Base-by-base conservation (phyloP, 306 rosid genomes). In the Prinsepia uniflora region DNA sequence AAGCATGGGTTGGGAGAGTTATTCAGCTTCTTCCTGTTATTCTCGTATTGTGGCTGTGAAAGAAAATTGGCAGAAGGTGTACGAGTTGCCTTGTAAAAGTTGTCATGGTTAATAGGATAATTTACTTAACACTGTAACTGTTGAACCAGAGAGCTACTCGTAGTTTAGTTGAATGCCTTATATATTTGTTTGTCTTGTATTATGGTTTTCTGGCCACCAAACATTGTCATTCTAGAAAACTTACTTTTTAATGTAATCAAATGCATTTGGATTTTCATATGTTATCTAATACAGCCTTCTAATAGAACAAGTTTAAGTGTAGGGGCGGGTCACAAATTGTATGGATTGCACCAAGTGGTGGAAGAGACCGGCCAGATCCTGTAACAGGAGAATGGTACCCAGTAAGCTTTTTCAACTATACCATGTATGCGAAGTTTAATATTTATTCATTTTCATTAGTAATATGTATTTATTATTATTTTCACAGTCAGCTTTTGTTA, bases 271-370 rank as follows among this genome's bases (percentile, higher is more conserved):
- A 56, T 54, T 43, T 63, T 42, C 50, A 19, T 63, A 43, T 59
- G 22, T 36, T 80, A 19, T 49, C 8, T 56, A 73, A 55, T 58
- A 39, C 47, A 44, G 60, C 67, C 63, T 50, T 65, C 71, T 84
- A 64, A 22, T 63, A 10, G 39, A 36, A 74, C 71, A 70, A 63
- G 58, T 63, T 66, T 47, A 44, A 22, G 42, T 73, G 75, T 79
- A 95, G 99, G 89, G 80, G 87, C 73, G 97, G 99, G 63, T 95
- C 97, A 41, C 97, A 91, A 76, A 60, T 95, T 58, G 72, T 95
- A 67, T 95, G 99, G 99, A 87, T 95, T 85, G 99, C 99, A 55
- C 97, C 99, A 47, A 95, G 99, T 44, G 99, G 99, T 12, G 99
- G 99, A 19, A 87, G 99, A 86, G 99, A 95, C 67, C 86, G 99